Conservation (phyloP, 139 green algal genomes). For the Mychonastes homosphaera region DNA sequence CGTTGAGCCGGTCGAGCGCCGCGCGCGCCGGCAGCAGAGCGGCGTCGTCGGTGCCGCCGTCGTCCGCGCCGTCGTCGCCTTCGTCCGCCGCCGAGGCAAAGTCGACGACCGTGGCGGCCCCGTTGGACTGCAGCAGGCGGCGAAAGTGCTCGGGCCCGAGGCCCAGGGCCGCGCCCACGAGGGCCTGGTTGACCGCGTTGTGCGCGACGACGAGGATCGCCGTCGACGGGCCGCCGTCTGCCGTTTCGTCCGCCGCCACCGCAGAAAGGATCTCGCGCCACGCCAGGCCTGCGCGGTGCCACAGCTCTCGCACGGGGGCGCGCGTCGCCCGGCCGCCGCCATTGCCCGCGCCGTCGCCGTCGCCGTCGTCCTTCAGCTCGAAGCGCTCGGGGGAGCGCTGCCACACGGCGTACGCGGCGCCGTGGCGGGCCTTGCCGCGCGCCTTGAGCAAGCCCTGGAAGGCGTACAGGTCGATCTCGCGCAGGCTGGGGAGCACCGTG, state of each 20-base stretch:
- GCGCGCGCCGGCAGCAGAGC: conserved; percentile 28
- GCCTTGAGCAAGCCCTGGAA: conserved; percentile 88
- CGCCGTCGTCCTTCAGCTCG: conserved; percentile 73
- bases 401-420: conserved; percentile 63
- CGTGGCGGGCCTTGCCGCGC: conserved; percentile 61
- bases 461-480: conserved; percentile 92
- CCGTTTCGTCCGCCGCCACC: background rate
- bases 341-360: conserved; percentile 12
- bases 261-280: conserved; percentile 64
- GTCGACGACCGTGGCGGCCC: conserved; percentile 66
- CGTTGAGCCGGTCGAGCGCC: conserved; percentile 44
- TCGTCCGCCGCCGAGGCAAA: conserved; percentile 36
- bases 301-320: conserved; percentile 47
- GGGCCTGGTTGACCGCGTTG: conserved; percentile 90
- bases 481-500: conserved; percentile 43
- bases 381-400: conserved; percentile 67
- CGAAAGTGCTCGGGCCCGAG: conserved; percentile 70
- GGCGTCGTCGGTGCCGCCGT: too few species aligned
- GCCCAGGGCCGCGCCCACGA: conserved; percentile 67
- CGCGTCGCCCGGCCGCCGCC: background rate
- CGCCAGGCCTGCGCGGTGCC: conserved; percentile 72
- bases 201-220: conserved; percentile 80
- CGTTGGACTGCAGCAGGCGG: conserved; percentile 54
- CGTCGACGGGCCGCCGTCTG: background rate
- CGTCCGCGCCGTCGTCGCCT: too few species aligned